phyloP scores from a whole-genome alignment of 2,329 filamentous ascomycete species.

The Thielaviopsis populi region DNA sequence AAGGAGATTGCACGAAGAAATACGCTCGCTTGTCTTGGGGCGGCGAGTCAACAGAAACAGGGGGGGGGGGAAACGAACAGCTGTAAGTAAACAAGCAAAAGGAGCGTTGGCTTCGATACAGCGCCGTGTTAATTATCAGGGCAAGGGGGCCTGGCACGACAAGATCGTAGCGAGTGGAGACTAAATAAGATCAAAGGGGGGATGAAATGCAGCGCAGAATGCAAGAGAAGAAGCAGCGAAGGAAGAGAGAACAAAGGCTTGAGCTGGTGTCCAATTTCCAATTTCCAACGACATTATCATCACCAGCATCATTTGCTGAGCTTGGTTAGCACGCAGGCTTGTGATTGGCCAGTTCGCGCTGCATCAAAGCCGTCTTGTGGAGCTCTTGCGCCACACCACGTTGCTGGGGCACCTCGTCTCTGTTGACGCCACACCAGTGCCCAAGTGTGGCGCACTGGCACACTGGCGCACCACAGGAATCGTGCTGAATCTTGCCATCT shows the following conservation, averaged over 20 bases:
- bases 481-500: background rate
- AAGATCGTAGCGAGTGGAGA: background rate
- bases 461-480: background rate
- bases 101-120: background rate
- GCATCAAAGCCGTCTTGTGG: background rate
- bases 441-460: background rate
- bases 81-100: constrained; percentile 5
- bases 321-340: background rate
- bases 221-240: background rate
- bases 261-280: background rate
- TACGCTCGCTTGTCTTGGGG: background rate
- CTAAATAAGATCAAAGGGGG: background rate
- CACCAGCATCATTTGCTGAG: background rate
- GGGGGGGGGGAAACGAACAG: background rate
- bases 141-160: background rate
- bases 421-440: background rate
- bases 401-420: background rate
- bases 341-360: background rate
- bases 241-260: background rate
- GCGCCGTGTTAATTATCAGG: background rate
- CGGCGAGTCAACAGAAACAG: constrained; percentile 13
- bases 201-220: background rate
- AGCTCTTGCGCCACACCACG: constrained; percentile 1
- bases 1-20: background rate
- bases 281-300: constrained; percentile 8